These are phyloP conservation scores for Escovopsis weberi DNA, from an alignment of 2,329 filamentous ascomycete genomes.

Conservation along the genomic window DNA sequence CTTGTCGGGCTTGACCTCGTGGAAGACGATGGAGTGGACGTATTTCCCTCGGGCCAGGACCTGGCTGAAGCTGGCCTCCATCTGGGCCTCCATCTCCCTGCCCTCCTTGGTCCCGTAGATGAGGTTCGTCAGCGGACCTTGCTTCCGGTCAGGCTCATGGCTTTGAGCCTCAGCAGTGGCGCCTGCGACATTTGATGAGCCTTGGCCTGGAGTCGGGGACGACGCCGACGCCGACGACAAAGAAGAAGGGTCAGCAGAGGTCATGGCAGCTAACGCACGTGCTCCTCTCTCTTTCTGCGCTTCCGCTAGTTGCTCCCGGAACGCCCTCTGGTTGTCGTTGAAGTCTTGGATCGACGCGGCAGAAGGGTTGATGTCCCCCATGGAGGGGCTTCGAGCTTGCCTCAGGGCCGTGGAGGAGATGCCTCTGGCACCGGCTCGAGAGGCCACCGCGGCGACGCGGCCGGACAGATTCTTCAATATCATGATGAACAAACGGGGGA, in stretches of 20 bases:
- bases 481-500: slow-evolving; percentile 27
- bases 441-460: slow-evolving; percentile 24
- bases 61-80: slow-evolving; percentile 91
- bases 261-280: slow-evolving; percentile 46
- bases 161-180: slow-evolving; percentile 40
- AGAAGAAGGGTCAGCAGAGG: slow-evolving; percentile 29
- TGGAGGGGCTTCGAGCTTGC: slow-evolving; percentile 47
- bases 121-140: slow-evolving; percentile 64
- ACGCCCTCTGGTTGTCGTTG: slow-evolving; percentile 70
- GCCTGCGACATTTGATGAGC: slow-evolving; percentile 23
- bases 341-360: slow-evolving; percentile 60
- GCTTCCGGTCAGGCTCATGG: slow-evolving; percentile 47
- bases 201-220: slow-evolving; percentile 10
- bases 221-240: slow-evolving; percentile 15
- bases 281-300: slow-evolving; percentile 73
- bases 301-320: slow-evolving; percentile 67
- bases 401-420: slow-evolving; percentile 39
- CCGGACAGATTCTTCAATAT: slow-evolving; percentile 37
- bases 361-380: slow-evolving; percentile 62
- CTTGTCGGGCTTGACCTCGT: slow-evolving; percentile 89
- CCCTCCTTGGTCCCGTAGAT: slow-evolving; percentile 97
- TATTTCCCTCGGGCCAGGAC: slow-evolving; percentile 94
- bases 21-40: slow-evolving; percentile 93
- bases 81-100: slow-evolving; percentile 83
- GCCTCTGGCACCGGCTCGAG: slow-evolving; percentile 36